These are phyloP conservation scores for Fusarium sp. DNA, from an alignment of 2,329 filamentous ascomycete genomes.

Conservation along the genomic window DNA sequence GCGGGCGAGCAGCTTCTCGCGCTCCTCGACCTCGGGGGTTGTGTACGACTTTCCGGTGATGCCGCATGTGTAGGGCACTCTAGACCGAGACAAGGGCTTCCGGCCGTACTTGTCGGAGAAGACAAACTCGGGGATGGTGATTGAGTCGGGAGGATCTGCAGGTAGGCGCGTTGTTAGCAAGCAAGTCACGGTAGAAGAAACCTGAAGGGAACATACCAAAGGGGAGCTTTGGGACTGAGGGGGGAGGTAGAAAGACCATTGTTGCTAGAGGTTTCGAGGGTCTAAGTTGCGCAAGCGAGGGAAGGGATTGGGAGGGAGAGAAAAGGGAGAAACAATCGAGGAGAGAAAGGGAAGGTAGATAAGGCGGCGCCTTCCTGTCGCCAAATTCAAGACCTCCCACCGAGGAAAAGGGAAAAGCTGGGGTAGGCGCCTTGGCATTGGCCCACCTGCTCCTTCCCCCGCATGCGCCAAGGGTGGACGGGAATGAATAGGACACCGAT, in stretches of 20 bases:
- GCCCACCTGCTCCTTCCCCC: neutral
- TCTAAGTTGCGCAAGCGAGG: neutral
- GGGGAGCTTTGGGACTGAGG: slow-evolving; percentile 68
- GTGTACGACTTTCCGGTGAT: slow-evolving; percentile 73
- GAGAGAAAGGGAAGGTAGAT: neutral
- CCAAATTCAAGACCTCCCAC: neutral
- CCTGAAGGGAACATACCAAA: slow-evolving; percentile 49
- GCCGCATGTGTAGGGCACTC: slow-evolving; percentile 78
- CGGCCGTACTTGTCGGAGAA: slow-evolving; percentile 75
- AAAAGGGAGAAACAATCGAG: neutral
- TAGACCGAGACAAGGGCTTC: slow-evolving; percentile 66
- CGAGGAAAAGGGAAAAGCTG: slow-evolving; percentile 2
- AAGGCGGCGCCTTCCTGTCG: neutral
- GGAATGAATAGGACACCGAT: neutral
- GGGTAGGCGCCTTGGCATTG: neutral
- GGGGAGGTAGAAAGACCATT: slow-evolving; percentile 67
- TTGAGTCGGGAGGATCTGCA: slow-evolving; percentile 71
- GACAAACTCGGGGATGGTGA: slow-evolving; percentile 80
- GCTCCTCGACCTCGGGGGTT: slow-evolving; percentile 66
- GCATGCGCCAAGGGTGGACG: neutral
- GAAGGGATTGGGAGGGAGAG: neutral
- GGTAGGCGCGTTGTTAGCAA: neutral
- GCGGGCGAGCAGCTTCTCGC: slow-evolving; percentile 72
- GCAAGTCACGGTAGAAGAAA: slow-evolving; percentile 2
- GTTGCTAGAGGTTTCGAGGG: neutral